Conservation (phyloP, 169 alveolate genomes). For the Eimeria sp. region DNA sequence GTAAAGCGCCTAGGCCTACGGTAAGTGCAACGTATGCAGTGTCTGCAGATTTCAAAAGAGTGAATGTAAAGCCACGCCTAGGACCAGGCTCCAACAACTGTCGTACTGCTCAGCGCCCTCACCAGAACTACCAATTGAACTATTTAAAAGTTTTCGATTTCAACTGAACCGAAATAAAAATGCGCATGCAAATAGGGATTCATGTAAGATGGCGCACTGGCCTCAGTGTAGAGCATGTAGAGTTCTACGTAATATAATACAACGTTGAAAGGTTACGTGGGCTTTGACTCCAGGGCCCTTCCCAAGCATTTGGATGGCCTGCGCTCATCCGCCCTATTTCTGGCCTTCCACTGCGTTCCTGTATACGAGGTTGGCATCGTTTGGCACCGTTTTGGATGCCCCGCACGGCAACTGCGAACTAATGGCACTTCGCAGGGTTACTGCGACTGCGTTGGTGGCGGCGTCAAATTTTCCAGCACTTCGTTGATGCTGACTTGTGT, state of each 20-base stretch:
- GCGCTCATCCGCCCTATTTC: conserved; percentile 18
- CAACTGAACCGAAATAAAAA: neutral
- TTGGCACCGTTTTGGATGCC: neutral
- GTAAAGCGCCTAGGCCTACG: neutral
- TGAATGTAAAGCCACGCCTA: neutral
- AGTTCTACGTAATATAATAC: neutral
- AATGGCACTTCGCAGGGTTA: neutral
- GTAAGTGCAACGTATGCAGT: neutral
- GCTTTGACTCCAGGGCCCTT: neutral
- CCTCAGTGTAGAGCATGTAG: neutral
- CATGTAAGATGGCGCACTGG: neutral
- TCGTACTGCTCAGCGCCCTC: neutral
- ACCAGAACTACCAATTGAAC: neutral
- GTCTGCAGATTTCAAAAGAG: neutral
- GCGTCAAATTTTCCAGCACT: conserved; percentile 75
- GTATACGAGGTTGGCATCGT: neutral
- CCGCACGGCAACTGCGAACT: neutral
- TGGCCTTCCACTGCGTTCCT: conserved; percentile 6
- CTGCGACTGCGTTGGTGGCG: conserved; percentile 46
- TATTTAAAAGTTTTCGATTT: neutral
- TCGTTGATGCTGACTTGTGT: conserved; percentile 77
- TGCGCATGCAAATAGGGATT: neutral
- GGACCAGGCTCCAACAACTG: neutral
- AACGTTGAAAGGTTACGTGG: neutral
- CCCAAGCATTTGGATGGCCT: conserved; percentile 7